These are phyloP conservation scores for Moricandia arvensis DNA, from an alignment of 345 rosid species.

Conservation along the genomic window DNA sequence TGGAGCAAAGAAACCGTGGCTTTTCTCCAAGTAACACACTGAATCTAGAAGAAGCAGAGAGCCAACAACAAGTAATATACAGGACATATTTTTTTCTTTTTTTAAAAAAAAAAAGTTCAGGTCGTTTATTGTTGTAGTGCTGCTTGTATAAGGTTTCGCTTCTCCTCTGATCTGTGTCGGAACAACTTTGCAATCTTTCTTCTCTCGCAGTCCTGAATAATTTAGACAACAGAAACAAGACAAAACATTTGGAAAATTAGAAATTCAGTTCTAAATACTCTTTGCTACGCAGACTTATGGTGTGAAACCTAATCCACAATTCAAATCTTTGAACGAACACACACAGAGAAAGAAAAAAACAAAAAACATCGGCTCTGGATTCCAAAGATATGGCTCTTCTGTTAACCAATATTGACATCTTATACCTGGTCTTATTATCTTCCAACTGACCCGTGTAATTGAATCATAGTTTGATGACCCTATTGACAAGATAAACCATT, in stretches of 20 bases:
- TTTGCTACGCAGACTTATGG: background rate
- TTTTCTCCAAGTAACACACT: constrained; percentile 16
- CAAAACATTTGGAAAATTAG: background rate
- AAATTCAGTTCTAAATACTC: background rate
- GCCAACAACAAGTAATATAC: constrained; percentile 22
- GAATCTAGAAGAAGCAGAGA: constrained; percentile 3
- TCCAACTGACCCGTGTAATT: background rate
- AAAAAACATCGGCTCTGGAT: too few relatives aligned
- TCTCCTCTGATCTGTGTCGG: constrained; percentile 81
- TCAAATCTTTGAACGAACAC: too few relatives aligned
- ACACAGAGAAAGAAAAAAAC: too few relatives aligned
- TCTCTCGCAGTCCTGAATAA: constrained; percentile 94
- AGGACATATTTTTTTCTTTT: too few relatives aligned
- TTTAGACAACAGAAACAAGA: background rate
- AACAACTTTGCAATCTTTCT: constrained; percentile 79
- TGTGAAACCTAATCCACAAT: too few relatives aligned
- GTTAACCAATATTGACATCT: background rate
- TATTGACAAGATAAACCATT: background rate
- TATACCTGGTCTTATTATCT: background rate
- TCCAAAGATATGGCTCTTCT: too few relatives aligned
- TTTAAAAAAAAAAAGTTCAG: background rate
- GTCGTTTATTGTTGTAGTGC: constrained; percentile 40
- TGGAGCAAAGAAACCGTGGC: background rate
- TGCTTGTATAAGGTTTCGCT: constrained; percentile 44
- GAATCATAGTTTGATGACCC: background rate